Base-by-base conservation (phyloP, 164 flowering plant species). In the Warburgia ugandensis region DNA sequence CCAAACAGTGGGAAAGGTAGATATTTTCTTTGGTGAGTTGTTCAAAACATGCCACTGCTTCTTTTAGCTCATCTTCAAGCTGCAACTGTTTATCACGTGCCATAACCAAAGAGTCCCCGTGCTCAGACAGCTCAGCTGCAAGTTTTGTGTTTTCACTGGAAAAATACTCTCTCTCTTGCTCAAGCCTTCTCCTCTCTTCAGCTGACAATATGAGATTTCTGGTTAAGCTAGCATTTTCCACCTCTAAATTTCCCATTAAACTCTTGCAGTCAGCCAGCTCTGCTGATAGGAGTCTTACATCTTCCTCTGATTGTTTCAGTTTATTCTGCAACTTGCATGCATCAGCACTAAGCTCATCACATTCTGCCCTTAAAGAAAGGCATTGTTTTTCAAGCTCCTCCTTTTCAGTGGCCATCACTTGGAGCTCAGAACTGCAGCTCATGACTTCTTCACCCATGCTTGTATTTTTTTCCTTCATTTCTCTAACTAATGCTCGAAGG, bases 21-120 rank as follows among this genome's bases (percentile, higher is more conserved):
- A 64, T 36, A 58, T 76, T 83, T 64, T 86, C 88, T 50, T 64
- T 70, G 11, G 68, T 63, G 11, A 78, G 66, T 56, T 77, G 69
- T 52, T 80, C 81, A 31, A 78, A 55, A 29, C 50, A 60, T 49
- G 54, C 32, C 43, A 52, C 62, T 52, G 68, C 65, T 58, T 84
- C 79, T 60, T 69, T 60, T 3, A 73, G 67, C 30, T 80, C 77
- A 61, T 47, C 58, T 52, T 68, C 78, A 48, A 67, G 61, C 67
- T 60, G 69, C 51, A 50, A 35, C 20, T 45, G 54, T 31, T 64
- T 73, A 33, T 37, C 64, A 52, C 73, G 68, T 41, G 62, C 67
- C 3, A 6, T 30, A 4, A 68, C 66, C 30, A 75, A 48, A 36
- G 44, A 55, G 58, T 65, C 75, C 44, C 72, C 67, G 50, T 59